Evolutionary conservation across 495 filamentous ascomycete genomes (phyloP).

Genomic region (Penicillium parvum): DNA sequence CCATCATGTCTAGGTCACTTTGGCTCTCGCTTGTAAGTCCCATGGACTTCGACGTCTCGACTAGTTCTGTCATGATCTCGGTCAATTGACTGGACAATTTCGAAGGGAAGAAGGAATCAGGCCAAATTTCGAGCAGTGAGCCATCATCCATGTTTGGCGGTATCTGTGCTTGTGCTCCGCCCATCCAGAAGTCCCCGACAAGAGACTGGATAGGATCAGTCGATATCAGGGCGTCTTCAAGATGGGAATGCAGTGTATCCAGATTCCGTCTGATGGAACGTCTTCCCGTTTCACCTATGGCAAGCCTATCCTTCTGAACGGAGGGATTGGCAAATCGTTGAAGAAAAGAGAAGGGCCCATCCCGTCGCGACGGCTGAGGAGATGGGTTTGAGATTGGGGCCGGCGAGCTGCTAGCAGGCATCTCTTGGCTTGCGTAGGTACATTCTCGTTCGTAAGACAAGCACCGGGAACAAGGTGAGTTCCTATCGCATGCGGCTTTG

Average conservation of each 20-base stretch:
- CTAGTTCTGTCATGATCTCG: constrained; percentile 26
- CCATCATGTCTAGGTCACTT: constrained; percentile 17
- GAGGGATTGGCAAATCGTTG: constrained; percentile 32
- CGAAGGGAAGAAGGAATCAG: constrained; percentile 21
- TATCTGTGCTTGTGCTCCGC: constrained; percentile 16
- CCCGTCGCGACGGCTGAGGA: constrained; percentile 38
- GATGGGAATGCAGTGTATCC: constrained; percentile 28
- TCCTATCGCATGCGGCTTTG: constrained; percentile 30
- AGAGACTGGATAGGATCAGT: constrained; percentile 15
- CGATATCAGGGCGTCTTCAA: constrained; percentile 30
- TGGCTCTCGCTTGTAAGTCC: not conserved
- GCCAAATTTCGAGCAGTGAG: constrained; percentile 13
- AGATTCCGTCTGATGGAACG: constrained; percentile 31
- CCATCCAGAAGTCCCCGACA: constrained; percentile 9
- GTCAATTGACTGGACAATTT: constrained; percentile 30
- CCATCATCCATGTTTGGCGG: constrained; percentile 14
- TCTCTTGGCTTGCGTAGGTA: constrained; percentile 12
- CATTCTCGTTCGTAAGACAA: constrained; percentile 21
- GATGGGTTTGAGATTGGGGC: constrained; percentile 59
- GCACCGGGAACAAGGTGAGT: constrained; percentile 30
- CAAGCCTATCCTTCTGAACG: constrained; percentile 31
- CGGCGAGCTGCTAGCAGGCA: constrained; percentile 3
- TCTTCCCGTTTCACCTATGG: constrained; percentile 35
- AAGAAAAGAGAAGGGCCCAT: constrained; percentile 30
- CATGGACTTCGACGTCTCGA: constrained; percentile 36